Percentiles rank a stretch among this genome's conserved stretches.
These are phyloP conservation scores for Zygosaccharomyces rouxii DNA, from an alignment of 805 yeast species.

Conservation along the genomic window DNA sequence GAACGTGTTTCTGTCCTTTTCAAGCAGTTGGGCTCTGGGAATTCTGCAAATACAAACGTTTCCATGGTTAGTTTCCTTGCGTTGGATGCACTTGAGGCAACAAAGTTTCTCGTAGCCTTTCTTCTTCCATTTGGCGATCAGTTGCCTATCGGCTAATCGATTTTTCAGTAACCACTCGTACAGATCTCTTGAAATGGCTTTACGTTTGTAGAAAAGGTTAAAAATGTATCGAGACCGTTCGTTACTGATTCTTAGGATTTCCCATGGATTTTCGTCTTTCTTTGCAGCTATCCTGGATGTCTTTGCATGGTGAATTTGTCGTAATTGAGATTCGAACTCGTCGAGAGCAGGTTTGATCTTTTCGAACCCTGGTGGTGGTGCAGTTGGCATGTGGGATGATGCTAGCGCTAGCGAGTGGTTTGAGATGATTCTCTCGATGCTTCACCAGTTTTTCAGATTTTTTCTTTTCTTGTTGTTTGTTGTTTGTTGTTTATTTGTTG, in stretches of 20 bases:
- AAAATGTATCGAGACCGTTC: slow-evolving; percentile 73
- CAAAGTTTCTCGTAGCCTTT: slow-evolving; percentile 85
- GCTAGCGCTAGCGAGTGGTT: neutral
- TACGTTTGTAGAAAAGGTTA: slow-evolving; percentile 65
- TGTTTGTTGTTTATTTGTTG: neutral
- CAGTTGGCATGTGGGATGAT: slow-evolving; percentile 7
- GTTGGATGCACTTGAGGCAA: slow-evolving; percentile 72
- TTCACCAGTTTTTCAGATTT: neutral
- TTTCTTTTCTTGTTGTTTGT: neutral
- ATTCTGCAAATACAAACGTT: slow-evolving; percentile 83
- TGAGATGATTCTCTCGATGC: neutral
- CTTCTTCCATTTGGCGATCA: slow-evolving; percentile 82
- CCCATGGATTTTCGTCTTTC: slow-evolving; percentile 63
- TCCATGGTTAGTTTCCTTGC: slow-evolving; percentile 56
- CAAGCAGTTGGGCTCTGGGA: slow-evolving; percentile 51
- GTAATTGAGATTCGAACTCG: slow-evolving; percentile 55
- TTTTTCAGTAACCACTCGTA: slow-evolving; percentile 72
- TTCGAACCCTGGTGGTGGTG: slow-evolving; percentile 71
- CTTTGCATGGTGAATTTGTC: slow-evolving; percentile 44
- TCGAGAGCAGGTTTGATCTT: slow-evolving; percentile 62
- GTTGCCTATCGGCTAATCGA: slow-evolving; percentile 58
- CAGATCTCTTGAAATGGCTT: slow-evolving; percentile 59
- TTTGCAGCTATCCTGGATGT: slow-evolving; percentile 41
- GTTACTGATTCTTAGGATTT: slow-evolving; percentile 63
- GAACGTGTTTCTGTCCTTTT: slow-evolving; percentile 33